Evolutionary conservation across 2,329 filamentous ascomycete genomes (phyloP), one percentile per base, ranked within the genome.

Genomic region (Colletotrichum orbiculare): DNA sequence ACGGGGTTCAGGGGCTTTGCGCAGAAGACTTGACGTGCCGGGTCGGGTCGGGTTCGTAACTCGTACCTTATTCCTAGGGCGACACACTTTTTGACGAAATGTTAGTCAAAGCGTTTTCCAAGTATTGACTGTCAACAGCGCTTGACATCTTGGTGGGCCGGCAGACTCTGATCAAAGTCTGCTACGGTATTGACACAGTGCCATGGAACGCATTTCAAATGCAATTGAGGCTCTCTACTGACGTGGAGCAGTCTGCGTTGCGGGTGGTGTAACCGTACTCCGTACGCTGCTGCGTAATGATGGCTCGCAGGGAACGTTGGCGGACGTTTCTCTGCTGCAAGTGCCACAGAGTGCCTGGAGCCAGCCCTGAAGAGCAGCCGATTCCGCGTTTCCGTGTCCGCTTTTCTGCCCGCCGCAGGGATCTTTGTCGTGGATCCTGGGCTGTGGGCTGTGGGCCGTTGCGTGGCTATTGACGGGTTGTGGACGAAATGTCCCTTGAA

Each of bases 31-130:
- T 42, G 59, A 56, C 38, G 41, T 61, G 52, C 62, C 62, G 62
- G 62, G 41, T 65, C 38, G 45, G 54, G 52, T 65, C 58, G 58
- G 62, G 42, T 62, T 62, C 58, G 52, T 52, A 62, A 33, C 59
- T 62, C 62, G 62, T 56, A 62, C 52, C 52, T 48, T 65, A 62
- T 47, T 52, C 13, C 10, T n/a, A 9, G 33, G 7, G 8, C 17
- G 53, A 46, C 54, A 45, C 41, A 34, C 54, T 39, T 17, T 11
- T 25, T n/a, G 15, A 13, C 53, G 12, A n/a, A 12, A 45, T 35
- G 47, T 15, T 34, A 34, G 42, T 9, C 54, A 35, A 39, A 13
- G 54, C 8, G 25, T 25, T 25, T 25, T 25, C 17, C 17, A 17
- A 17, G 17, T 17, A 17, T 17, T 25, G 25, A 4, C 4, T 25